These are phyloP conservation scores for Candida ortonii DNA, from an alignment of 805 yeast genomes.

Conservation along the genomic window DNA sequence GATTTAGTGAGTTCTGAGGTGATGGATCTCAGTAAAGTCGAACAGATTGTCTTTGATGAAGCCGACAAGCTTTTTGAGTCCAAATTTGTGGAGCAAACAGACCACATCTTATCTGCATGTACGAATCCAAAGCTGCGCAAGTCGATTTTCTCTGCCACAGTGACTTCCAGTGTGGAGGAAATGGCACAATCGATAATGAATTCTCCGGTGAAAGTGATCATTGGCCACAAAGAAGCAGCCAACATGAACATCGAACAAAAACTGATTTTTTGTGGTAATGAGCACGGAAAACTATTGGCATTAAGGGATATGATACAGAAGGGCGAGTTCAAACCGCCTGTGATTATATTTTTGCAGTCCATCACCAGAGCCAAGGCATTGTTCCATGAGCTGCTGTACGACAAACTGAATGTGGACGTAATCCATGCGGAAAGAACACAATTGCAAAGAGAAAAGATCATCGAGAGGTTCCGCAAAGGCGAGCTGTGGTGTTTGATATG, in stretches of 20 bases:
- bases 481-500: conserved; percentile 95
- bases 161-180: conserved; percentile 90
- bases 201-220: conserved; percentile 80
- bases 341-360: conserved; percentile 86
- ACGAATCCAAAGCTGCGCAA: conserved; percentile 52
- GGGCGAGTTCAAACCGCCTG: conserved; percentile 90
- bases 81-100: conserved; percentile 87
- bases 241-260: conserved; percentile 78
- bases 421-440: conserved; percentile 94
- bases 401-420: conserved; percentile 88
- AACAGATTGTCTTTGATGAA: conserved; percentile 84
- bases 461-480: conserved; percentile 82
- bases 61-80: conserved; percentile 91
- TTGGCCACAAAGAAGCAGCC: conserved; percentile 95
- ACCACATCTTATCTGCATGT: conserved; percentile 67
- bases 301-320: conserved; percentile 81
- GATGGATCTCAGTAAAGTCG: conserved; percentile 62
- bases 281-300: conserved; percentile 91
- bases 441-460: conserved; percentile 78
- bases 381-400: conserved; percentile 89
- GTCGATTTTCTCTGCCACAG: conserved; percentile 91
- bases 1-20: conserved; percentile 66
- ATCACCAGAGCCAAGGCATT: conserved; percentile 92
- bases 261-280: conserved; percentile 84
- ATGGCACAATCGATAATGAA: conserved; percentile 81